Evolutionary conservation across 306 rosid species (phyloP), one percentile per base, ranked within the genome.

Genomic region (barrel medic (Medicago truncatula)): DNA sequence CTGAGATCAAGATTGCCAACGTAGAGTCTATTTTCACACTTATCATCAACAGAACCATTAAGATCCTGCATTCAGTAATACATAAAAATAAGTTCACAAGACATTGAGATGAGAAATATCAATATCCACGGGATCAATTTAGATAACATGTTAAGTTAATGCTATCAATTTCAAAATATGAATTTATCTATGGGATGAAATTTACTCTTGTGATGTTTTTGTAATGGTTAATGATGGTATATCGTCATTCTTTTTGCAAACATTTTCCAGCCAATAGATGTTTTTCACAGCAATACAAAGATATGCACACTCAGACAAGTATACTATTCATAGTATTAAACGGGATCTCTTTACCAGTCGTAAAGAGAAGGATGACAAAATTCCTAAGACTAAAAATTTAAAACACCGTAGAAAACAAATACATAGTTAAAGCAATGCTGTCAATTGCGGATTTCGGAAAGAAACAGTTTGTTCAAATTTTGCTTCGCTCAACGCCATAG

Each of bases 1-100:
- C 92, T 89, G 61, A 92, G 84, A 67, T 92, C 99, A 67, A 95
- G 96, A 85, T 90, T 95, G 7, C 97, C 99, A 7, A 95, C 76
- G 71, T 90, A 95, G 49, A 95, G 89, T 81, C 88, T 89, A 63
- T 86, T 86, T 74, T 95, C 96, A 71, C 86, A 41, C 73, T 88
- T 95, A 75, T 90, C 97, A 71, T 87, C 97, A 16, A 71, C 28
- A 73, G 69, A 80, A 76, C 76, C 85, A 80, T 67, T 85, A 46
- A 74, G 84, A 78, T 90, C 93, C 97, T 95, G 92, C 91, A 86
- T 5, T 62, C 52, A 70, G 43, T 60, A 73, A 75, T 12, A 46
- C 54, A 79, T 3, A n/a, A 53, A 70, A 65, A 43, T 60, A 60
- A 69, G 73, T 53, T 41, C 15, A 40, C 7, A 71, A 76, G 25